Evolutionary conservation across 371 early-diverging fungal species (phyloP).

Genomic region (Syncephalis plumigaleata): DNA sequence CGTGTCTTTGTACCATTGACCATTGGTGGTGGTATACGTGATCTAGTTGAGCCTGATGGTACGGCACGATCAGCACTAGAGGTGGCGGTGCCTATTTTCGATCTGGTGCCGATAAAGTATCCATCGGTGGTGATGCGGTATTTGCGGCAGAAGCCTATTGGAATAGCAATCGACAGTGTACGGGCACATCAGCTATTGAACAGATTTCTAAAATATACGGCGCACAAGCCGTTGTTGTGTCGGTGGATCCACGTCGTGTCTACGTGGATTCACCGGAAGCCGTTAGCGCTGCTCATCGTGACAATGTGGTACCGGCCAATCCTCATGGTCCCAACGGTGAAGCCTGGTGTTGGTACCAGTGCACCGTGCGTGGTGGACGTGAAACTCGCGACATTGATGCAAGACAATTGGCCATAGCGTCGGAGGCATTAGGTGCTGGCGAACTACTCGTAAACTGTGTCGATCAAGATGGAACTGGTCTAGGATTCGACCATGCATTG

Average conservation of each 20-base stretch:
- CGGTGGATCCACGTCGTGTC: conserved; percentile 88
- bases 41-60: conserved; percentile 68
- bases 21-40: conserved; percentile 95
- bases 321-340: conserved; percentile 84
- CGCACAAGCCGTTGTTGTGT: conserved; percentile 93
- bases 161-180: conserved; percentile 22
- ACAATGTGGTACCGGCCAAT: conserved; percentile 26
- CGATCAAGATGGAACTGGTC: conserved; percentile 94
- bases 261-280: conserved; percentile 68
- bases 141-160: conserved; percentile 78
- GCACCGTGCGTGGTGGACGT: conserved; percentile 92
- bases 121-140: conserved; percentile 96
- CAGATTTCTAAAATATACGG: conserved; percentile 87
- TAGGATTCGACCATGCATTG: conserved; percentile 83
- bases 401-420: conserved; percentile 67
- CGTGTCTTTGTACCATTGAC: conserved; percentile 93
- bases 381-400: conserved; percentile 91
- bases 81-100: conserved; percentile 95
- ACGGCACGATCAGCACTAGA: conserved; percentile 68
- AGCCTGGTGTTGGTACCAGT: conserved; percentile 93
- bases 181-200: conserved; percentile 70
- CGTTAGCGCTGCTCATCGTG: conserved; percentile 18
- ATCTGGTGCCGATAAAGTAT: conserved; percentile 97
- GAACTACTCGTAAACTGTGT: conserved; percentile 92
- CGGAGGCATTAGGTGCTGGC: conserved; percentile 85